Base-by-base conservation (phyloP, 139 green algal genomes). In the Closterium sp. region DNA sequence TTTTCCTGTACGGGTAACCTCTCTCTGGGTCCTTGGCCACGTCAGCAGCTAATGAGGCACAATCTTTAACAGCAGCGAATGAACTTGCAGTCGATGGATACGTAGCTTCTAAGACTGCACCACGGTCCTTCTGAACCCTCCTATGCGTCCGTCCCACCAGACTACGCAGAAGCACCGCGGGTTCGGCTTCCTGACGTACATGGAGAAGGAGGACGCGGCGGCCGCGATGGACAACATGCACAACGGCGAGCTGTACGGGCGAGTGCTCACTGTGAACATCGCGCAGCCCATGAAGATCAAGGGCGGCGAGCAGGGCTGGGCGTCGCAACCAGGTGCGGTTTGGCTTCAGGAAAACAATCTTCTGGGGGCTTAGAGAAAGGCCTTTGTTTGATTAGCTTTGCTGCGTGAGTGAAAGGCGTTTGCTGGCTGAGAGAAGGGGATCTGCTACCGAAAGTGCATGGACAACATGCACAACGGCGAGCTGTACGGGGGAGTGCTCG, bases 381-480 rank as follows among this genome's bases (percentile, higher is more conserved):
- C n/a, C n/a, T n/a, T n/a, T n/a, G n/a, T n/a, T n/a, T n/a, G n/a
- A n/a, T n/a, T n/a, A n/a, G n/a, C n/a, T n/a, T n/a, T n/a, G n/a
- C n/a, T n/a, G n/a, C n/a, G n/a, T n/a, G n/a, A n/a, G n/a, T n/a
- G n/a, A n/a, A n/a, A n/a, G n/a, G n/a, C n/a, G n/a, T n/a, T n/a
- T n/a, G n/a, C n/a, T n/a, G n/a, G n/a, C n/a, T n/a, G n/a, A n/a
- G n/a, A n/a, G n/a, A n/a, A n/a, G n/a, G n/a, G n/a, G n/a, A n/a
- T n/a, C n/a, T n/a, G n/a, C n/a, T n/a, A n/a, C n/a, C n/a, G n/a
- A n/a, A n/a, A n/a, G n/a, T n/a, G n/a, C n/a, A n/a, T n/a, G 5
- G 97, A 99, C 93, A 99, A 99, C 96, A 99, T 99, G 98, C 94
- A 99, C 96, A 98, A 98, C 88, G 96, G 96, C 16, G 96, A 97